Conservation (phyloP, 345 rosid species). For the Sonneratia alba region DNA sequence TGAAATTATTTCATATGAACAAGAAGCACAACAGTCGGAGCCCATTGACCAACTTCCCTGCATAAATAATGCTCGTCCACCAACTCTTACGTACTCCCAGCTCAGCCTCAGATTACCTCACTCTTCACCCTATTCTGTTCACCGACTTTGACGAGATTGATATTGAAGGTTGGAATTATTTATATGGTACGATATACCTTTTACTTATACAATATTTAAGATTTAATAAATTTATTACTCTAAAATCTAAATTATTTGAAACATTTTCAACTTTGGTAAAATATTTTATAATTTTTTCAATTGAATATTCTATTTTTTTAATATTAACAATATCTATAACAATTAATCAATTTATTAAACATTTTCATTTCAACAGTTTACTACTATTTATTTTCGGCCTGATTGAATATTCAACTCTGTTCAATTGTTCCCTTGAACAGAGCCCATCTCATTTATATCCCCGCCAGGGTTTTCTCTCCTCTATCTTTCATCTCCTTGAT, state of each 20-base stretch:
- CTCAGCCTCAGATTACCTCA: neutral
- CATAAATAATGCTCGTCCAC: neutral
- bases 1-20: neutral
- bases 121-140: neutral
- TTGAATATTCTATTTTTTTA: no score
- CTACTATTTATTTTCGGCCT: no score
- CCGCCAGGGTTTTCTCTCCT: neutral
- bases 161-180: no score
- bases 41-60: neutral
- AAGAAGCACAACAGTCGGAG: neutral
- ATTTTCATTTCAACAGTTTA: no score
- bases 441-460: neutral
- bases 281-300: no score
- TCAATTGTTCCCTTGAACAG: neutral
- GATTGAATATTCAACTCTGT: neutral
- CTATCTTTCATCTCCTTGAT: neutral
- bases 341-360: no score
- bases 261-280: no score
- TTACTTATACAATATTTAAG: no score
- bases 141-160: neutral
- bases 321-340: no score
- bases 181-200: no score
- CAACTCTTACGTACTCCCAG: neutral
- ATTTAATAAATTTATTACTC: no score
- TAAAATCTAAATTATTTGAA: no score